Conservation (phyloP, 805 yeast genomes). For the Saccharomycopsis fibuligera region DNA sequence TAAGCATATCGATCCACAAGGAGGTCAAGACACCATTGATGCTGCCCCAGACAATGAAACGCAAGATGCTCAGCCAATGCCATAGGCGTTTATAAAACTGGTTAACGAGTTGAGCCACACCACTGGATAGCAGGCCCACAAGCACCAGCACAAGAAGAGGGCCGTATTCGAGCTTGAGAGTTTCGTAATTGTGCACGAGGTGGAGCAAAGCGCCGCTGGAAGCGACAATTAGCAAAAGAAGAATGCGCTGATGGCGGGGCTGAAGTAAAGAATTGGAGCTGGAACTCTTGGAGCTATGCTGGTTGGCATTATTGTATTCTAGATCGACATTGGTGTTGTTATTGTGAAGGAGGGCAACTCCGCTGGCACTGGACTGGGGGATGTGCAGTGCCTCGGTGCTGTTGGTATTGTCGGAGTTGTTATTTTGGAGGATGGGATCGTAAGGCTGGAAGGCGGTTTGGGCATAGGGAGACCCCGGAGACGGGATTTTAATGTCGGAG, state of each 20-base stretch:
- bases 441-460: conserved; percentile 11
- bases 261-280: no score
- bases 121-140: conserved; percentile 18
- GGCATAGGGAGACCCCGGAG: conserved; percentile 7
- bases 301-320: no score
- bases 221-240: background rate
- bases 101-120: conserved; percentile 20
- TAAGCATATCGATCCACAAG: conserved; percentile 47
- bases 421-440: conserved; percentile 8
- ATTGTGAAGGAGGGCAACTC: no score
- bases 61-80: conserved; percentile 25
- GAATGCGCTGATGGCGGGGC: no score
- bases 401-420: background rate
- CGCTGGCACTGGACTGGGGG: no score
- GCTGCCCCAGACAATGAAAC: conserved; percentile 55
- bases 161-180: conserved; percentile 3
- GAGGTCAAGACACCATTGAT: conserved; percentile 50
- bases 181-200: conserved; percentile 13
- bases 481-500: conserved; percentile 1
- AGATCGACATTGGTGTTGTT: no score
- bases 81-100: conserved; percentile 16
- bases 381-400: background rate
- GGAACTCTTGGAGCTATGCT: no score
- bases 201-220: background rate
- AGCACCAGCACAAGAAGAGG: background rate